Base-by-base conservation (phyloP, 2,329 filamentous ascomycete species). In the Monosporascus sp. region DNA sequence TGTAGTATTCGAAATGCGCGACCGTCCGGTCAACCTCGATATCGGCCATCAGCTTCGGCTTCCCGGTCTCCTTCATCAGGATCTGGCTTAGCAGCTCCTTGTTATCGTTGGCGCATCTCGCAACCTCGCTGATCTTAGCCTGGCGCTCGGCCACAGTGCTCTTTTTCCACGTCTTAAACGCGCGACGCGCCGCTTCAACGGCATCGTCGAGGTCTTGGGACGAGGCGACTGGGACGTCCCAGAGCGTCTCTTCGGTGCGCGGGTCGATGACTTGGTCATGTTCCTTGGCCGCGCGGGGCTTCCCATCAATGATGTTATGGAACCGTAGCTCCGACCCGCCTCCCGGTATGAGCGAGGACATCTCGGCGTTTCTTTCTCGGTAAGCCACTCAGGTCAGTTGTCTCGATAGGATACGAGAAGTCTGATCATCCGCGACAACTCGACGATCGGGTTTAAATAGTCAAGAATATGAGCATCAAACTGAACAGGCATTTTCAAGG, bases 51-150 rank as follows among this genome's bases (percentile, higher is more conserved):
- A 70, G 54, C 37, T 48, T 59, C 6, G 78, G 79, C 63, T 81
- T 81, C n/a, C 79, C 78, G 24, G 75, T 76, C 64, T 81, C 78
- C 50, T 67, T 70, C 59, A 70, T 71, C 39, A 81, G 64, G 9
- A 81, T 66, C 38, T 71, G 69, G 15, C 70, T 65, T 48, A 83
- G 67, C 49, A 76, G 71, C 1, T 73, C 67, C 6, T 68, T 62
- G 45, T 78, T 69, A 5, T 67, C 64, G 37, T 68, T 62, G 20
- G 80, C 62, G 11, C 69, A 64, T 15, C 74, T 70, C 38, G 71
- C 70, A 25, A 77, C 67, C 48, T 70, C 70, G 38, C 66, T 62
- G 7, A 79, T 63, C 14, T 69, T 62, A 5, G 67, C 66, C 39
- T 72, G 67, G 37, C 78, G 71, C 57, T 80, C 74, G 3, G 69